Evolutionary conservation across 2,329 filamentous ascomycete genomes (phyloP).

Genomic region (Fusarium oxysporum): DNA sequence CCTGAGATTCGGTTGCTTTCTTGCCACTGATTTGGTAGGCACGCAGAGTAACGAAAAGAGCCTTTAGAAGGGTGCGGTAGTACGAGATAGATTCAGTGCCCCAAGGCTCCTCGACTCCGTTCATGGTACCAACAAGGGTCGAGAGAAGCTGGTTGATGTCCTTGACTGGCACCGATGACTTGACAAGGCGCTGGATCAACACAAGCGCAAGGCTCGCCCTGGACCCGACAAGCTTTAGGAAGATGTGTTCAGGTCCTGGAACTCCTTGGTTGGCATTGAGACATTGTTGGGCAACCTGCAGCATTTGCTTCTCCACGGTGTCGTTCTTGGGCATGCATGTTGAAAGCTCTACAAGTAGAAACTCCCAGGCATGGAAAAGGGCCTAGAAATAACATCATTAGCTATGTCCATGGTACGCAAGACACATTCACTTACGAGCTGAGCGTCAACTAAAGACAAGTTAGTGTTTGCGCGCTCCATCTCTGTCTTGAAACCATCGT

Average conservation of each 20-base stretch:
- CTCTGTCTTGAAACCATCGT: constrained; percentile 83
- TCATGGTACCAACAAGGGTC: constrained; percentile 64
- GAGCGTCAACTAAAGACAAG: constrained; percentile 89
- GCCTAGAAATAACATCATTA: constrained; percentile 61
- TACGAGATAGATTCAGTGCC: constrained; percentile 69
- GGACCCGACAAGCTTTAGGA: constrained; percentile 79
- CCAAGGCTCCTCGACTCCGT: constrained; percentile 66
- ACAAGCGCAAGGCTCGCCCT: constrained; percentile 85
- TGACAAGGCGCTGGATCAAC: constrained; percentile 82
- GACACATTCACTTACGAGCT: constrained; percentile 71
- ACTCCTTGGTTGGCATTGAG: constrained; percentile 80
- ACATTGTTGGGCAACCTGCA: constrained; percentile 81
- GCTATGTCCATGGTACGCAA: constrained; percentile 43
- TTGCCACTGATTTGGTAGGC: constrained; percentile 63
- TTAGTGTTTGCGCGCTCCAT: constrained; percentile 91
- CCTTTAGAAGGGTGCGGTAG: constrained; percentile 84
- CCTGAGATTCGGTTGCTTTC: constrained; percentile 50
- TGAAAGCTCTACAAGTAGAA: constrained; percentile 85
- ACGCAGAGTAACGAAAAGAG: constrained; percentile 84
- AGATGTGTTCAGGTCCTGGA: constrained; percentile 82
- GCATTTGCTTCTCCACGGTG: constrained; percentile 74
- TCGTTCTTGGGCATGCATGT: constrained; percentile 66
- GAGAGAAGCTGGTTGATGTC: constrained; percentile 65
- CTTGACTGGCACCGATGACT: constrained; percentile 61
- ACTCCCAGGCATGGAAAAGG: constrained; percentile 90